Conservation (phyloP, 768 basidiomycete species). For the Multifurca ochricompacta region DNA sequence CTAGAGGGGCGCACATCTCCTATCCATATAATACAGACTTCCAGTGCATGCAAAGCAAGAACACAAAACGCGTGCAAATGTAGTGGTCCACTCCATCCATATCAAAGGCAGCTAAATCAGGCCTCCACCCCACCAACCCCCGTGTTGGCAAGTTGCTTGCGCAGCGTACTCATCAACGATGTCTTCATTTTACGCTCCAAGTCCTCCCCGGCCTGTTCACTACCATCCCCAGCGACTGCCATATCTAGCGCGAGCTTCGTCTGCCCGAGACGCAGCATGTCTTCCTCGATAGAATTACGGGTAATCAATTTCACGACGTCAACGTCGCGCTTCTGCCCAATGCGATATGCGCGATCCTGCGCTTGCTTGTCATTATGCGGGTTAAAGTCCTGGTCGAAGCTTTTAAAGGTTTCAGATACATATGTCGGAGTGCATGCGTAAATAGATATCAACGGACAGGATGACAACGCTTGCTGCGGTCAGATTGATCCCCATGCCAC, state of each 20-base stretch:
- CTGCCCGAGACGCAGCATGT: slow-evolving; percentile 83
- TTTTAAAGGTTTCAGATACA: slow-evolving; percentile 25
- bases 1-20: neutral
- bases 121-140: neutral
- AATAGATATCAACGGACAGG: slow-evolving; percentile 43
- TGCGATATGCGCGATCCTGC: slow-evolving; percentile 94
- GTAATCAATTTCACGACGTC: slow-evolving; percentile 93
- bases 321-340: slow-evolving; percentile 90
- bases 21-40: slow-evolving; percentile 14
- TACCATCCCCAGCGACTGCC: slow-evolving; percentile 79
- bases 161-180: slow-evolving; percentile 74
- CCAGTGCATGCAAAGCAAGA: slow-evolving; percentile 18
- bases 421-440: neutral
- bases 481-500: slow-evolving; percentile 94
- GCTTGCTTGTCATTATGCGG: slow-evolving; percentile 97
- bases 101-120: neutral
- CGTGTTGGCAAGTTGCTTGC: slow-evolving; percentile 48
- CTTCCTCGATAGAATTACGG: slow-evolving; percentile 90
- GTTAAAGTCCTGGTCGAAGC: slow-evolving; percentile 98
- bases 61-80: slow-evolving; percentile 11
- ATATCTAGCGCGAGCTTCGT: slow-evolving; percentile 91
- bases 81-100: neutral
- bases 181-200: slow-evolving; percentile 72
- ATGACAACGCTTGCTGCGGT: slow-evolving; percentile 95
- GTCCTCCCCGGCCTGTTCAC: slow-evolving; percentile 45